Percentiles rank a stretch among this genome's conserved stretches.
Conservation (phyloP, 169 alveolate species). For the Cryptosporidium sp. region DNA sequence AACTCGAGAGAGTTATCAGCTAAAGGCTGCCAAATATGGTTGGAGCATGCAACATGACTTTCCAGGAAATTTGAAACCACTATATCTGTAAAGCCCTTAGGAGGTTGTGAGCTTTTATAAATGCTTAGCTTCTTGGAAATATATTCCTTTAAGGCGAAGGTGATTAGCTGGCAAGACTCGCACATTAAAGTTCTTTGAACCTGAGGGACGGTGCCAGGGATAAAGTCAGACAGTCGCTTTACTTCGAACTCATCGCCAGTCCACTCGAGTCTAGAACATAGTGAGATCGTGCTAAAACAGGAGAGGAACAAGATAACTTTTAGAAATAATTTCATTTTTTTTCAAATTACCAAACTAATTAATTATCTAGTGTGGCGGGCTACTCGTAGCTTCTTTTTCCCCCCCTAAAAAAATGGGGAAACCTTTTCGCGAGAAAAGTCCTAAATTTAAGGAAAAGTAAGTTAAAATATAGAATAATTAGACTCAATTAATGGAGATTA, state of each 20-base stretch:
- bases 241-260: conserved; percentile 55
- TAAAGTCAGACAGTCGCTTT: conserved; percentile 5
- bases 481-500: not conserved
- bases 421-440: not conserved
- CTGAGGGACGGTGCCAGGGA: not conserved
- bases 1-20: conserved; percentile 58
- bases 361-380: not conserved
- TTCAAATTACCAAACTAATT: not conserved
- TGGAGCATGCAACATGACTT: conserved; percentile 71
- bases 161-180: conserved; percentile 65
- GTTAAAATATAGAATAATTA: no score
- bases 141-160: conserved; percentile 42
- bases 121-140: conserved; percentile 6
- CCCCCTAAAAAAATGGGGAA: not conserved
- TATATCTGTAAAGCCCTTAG: conserved; percentile 63
- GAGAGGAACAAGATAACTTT: not conserved
- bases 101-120: conserved; percentile 56
- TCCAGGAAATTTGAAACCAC: conserved; percentile 52
- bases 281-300: not conserved
- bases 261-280: conserved; percentile 55
- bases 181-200: conserved; percentile 29
- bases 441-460: not conserved
- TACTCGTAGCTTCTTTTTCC: not conserved
- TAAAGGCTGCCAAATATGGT: conserved; percentile 67
- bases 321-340: conserved; percentile 5